Base-by-base conservation (phyloP, 768 basidiomycete species). In the Termitomyces eurrhizus region DNA sequence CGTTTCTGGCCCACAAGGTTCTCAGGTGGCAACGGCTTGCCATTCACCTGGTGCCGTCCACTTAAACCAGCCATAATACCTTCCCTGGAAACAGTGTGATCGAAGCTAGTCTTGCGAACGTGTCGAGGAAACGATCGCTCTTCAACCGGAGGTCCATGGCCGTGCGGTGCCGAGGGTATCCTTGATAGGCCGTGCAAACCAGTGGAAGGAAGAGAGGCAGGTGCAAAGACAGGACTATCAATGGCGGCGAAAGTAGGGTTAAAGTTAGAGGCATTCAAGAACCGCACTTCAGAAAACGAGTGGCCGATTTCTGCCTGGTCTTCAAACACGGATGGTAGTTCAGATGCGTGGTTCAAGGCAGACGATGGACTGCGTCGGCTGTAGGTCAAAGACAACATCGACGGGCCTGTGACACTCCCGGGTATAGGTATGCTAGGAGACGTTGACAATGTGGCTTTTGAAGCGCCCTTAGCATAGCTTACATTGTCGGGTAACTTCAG, bases 71-170 rank as follows among this genome's bases (percentile, higher is more conserved):
- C 68, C 60, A 85, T 76, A 57, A 87, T 80, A 41, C 81, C 84
- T 62, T 88, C 86, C 64, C 83, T 84, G 41, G 83, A 81, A 44
- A 95, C 88, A 4, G 94, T 95, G 74, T 95, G 94, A 73, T 97
- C 94, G 72, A 95, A 96, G 73, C 92, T 94, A 50, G 94, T 93
- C 79, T 97, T 97, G 62, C 94, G 85, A 60, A 93, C 92, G 73
- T 90, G 89, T 61, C 89, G 84, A 56, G 94, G 92, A 70, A 94
- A 92, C 35, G 80, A 74, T 63, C 81, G 85, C 65, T 79, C 80
- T 62, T 74, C 72, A 21, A 71, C 63, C 52, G 70, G 61, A 37
- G 68, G 64, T 55, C 68, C 66, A 63, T 70, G 60, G 53, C 71
- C 74, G 60, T 80, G 74, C 57, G 74, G 73, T 57, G 73, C 73